These are phyloP conservation scores for Asclepias syriaca DNA, from an alignment of 257 asterid genomes.

Conservation along the genomic window DNA sequence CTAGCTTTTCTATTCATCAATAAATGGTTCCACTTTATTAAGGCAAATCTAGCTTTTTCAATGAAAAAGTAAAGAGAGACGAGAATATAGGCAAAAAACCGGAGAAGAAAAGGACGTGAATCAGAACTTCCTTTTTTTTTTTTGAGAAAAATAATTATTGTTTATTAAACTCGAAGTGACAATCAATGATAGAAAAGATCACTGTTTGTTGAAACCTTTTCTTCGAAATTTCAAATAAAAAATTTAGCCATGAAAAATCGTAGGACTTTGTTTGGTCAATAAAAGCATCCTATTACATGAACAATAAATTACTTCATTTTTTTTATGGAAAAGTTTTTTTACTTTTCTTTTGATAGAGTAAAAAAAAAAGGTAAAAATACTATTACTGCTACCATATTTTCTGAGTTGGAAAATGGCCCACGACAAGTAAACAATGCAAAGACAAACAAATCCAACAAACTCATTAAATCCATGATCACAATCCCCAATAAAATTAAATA, in stretches of 20 bases:
- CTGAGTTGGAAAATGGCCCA: too few species aligned
- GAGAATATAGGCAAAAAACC: not conserved
- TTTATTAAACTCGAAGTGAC: not conserved
- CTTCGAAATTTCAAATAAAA: not conserved
- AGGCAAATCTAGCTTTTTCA: not conserved
- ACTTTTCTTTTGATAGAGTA: too few species aligned
- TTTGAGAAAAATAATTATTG: not conserved
- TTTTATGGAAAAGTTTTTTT: too few species aligned
- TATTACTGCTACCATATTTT: too few species aligned
- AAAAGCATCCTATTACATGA: not conserved
- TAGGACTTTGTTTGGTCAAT: not conserved
- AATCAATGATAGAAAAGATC: not conserved
- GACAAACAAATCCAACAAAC: not conserved
- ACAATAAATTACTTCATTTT: not conserved
- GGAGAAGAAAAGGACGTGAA: not conserved
- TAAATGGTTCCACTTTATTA: too few species aligned
- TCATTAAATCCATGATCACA: not conserved
- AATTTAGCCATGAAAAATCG: not conserved
- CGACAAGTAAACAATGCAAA: not conserved
- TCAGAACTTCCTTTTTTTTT: too few species aligned
- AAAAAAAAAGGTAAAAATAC: too few species aligned
- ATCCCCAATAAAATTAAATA: too few species aligned
- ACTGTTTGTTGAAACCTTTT: too few species aligned
- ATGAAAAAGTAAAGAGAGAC: not conserved
- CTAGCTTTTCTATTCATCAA: too few species aligned